Conservation (phyloP, 441 rosid genomes). For the Manihot esculenta region DNA sequence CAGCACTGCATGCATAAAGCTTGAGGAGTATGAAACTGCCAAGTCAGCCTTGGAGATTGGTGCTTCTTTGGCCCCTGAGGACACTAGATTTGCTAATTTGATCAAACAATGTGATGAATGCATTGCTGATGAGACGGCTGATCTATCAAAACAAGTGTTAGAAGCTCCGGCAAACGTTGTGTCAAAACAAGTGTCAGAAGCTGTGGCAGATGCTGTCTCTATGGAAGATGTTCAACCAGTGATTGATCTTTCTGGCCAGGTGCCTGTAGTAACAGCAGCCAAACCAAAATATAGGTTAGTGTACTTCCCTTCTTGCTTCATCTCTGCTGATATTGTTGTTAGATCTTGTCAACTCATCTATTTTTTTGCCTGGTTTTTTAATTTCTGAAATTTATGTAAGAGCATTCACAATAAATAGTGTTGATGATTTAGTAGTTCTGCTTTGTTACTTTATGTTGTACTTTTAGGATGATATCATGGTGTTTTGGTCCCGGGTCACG, state of each 20-base stretch:
- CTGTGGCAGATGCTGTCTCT: constrained; percentile 16
- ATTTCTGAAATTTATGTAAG: neutral
- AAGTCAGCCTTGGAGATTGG: constrained; percentile 76
- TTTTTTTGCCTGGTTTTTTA: neutral
- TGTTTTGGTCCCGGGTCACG: no score
- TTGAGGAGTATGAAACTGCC: constrained; percentile 78
- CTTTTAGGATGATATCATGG: no score
- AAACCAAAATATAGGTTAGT: constrained; percentile 66
- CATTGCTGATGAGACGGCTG: constrained; percentile 55
- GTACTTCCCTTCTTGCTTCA: neutral
- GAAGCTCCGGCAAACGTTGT: constrained; percentile 26
- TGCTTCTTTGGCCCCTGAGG: constrained; percentile 47
- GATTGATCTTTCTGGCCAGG: constrained; percentile 20
- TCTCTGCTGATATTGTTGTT: neutral
- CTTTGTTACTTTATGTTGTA: neutral
- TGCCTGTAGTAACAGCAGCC: constrained; percentile 22
- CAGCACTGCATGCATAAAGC: constrained; percentile 78
- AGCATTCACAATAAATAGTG: neutral
- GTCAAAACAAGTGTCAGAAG: constrained; percentile 25
- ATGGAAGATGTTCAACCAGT: constrained; percentile 26
- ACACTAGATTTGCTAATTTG: constrained; percentile 51
- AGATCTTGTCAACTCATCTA: neutral
- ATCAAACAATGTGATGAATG: constrained; percentile 62
- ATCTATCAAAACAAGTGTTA: constrained; percentile 17
- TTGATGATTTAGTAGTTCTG: neutral